Base-by-base conservation (phyloP, 164 flowering plant genomes). In the Vitis cinerea region DNA sequence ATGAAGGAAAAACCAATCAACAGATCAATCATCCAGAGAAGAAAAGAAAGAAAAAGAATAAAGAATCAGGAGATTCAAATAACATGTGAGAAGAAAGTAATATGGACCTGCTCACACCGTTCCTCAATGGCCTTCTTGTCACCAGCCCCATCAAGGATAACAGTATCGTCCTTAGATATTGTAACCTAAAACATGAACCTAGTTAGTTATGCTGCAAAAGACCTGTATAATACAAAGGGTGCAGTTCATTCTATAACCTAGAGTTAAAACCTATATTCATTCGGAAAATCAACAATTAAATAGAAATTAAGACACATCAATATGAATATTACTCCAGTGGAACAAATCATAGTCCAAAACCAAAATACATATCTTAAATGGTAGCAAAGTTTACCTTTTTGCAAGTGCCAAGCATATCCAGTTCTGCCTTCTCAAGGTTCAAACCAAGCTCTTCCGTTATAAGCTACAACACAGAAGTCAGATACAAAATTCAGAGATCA, bases 131-230 rank as follows among this genome's bases (percentile, higher is more conserved):
- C 72, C 63, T 86, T 91, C 85, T 91, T 93, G 67, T 91, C 95
- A 75, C 98, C 98, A 73, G 89, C 87, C 9, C 98, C 98, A 77
- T 93, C 90, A 69, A 93, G 98, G 68, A 93, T 69, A 29, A 93
- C 90, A 37, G 96, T 86, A 37, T 79, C 82, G 77, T 92, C 98
- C 72, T 88, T 90, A 1, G 97, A 92, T 19, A 94, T 68, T 29
- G 97, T 88, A 48, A 86, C 90, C 97, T 94, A 59, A 5, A 63
- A 55, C 12, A 75, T 2, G 16, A 29, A 14, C 29, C 15, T 19
- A 60, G 12, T 31, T 52, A 19, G 19, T 44, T 30, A 15, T 13
- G 16, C 50, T 11, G 37, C 53, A 23, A 56, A 59, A 8, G n/a
- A 52, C 19, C 50, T 51, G 11, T 1, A 10, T n/a, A 4, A 57